Evolutionary conservation across 108 stramenopile species (phyloP), one percentile per base, ranked within the genome.

Genomic region (Skeletonema grethae): DNA sequence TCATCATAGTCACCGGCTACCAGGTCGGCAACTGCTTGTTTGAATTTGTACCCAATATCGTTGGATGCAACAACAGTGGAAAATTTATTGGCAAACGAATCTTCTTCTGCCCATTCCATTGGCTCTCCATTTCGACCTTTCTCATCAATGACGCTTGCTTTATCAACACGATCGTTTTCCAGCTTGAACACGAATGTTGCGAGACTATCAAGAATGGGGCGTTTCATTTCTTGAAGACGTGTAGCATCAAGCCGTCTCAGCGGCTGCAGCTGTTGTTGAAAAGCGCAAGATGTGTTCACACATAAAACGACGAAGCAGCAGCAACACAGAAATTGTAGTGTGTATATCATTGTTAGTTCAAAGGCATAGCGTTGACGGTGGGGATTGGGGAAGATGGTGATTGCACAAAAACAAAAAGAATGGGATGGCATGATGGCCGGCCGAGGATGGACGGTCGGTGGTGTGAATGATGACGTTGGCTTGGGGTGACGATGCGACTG

Each of bases 11-110:
- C 72, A 48, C 89, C 86, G 1, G 89, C 89, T 4, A 90, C 86
- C 39, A 85, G 48, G 29, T 90, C 89, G 0, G 89, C 89, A n/a
- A 90, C 82, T n/a, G 63, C 67, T 70, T 90, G 89, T 61, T 90
- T 90, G 70, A 90, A 88, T 12, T 12, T 28, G 43, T 86, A 86
- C 0, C 86, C 88, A 1, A 84, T 30, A 2, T 68, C 67, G 45
- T 84, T 85, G 15, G 31, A 36, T 4, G 85, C 80, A 11, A 89
- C 69, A 7, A 85, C 18, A 24, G 75, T 64, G 9, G 86, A 85
- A 30, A 89, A 84, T 32, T 67, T 57, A 53, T 85, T 86, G 50
- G 86, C 85, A 30, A 77, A 32, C 4, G 84, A 85, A 55, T 61
- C 38, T 16, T 62, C 45, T 71, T 86, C 82, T 11, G 75, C 76